Conservation (phyloP, 2,329 filamentous ascomycete species). For the Rhinocladiella mackenziei region DNA sequence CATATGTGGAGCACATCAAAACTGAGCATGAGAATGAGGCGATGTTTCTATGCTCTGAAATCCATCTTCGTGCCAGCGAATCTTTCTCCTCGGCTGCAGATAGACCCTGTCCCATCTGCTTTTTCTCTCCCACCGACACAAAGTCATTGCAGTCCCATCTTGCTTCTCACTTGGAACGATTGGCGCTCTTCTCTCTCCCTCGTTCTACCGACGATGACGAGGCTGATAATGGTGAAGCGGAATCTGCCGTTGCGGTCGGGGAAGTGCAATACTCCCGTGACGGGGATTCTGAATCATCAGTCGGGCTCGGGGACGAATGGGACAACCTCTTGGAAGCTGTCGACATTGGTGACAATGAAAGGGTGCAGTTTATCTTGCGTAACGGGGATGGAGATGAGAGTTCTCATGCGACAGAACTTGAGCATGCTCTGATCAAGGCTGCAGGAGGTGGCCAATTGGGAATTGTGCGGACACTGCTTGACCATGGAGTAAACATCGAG, state of each 20-base stretch:
- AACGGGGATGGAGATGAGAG: neutral
- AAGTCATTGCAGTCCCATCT: constrained; percentile 8
- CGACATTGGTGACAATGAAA: neutral
- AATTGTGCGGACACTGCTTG: neutral
- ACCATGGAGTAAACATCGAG: neutral
- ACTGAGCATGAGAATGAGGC: neutral
- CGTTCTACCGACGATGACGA: constrained; percentile 10
- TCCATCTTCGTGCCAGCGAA: neutral
- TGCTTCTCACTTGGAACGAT: constrained; percentile 9
- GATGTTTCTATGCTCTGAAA: neutral
- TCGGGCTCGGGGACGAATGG: neutral
- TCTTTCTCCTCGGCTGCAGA: neutral
- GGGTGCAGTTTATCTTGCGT: neutral
- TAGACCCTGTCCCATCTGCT: constrained; percentile 6
- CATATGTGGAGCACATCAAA: constrained; percentile 5
- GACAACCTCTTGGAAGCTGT: neutral
- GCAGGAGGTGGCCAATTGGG: neutral
- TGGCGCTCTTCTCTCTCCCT: constrained; percentile 19
- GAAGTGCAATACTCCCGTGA: neutral
- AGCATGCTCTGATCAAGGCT: neutral
- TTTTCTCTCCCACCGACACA: neutral
- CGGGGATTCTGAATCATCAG: neutral
- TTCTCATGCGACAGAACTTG: neutral
- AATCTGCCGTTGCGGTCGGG: neutral
- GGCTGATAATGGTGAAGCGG: neutral